Evolutionary conservation across 2,329 filamentous ascomycete species (phyloP), one percentile per base, ranked within the genome.

Genomic region (Stachybotrys elegans): DNA sequence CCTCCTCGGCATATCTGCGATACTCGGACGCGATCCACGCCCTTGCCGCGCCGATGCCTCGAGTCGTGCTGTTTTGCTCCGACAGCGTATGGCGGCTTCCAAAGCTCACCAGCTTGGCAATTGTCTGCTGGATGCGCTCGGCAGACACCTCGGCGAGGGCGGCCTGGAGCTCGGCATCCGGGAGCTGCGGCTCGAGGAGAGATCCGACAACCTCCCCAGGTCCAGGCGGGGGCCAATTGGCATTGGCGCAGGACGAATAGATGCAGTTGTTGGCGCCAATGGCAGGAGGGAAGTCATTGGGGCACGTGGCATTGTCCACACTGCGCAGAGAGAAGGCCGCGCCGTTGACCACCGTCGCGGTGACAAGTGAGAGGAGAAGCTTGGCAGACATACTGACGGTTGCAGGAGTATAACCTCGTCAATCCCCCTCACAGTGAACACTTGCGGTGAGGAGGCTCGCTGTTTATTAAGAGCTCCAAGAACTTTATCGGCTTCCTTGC

Each of bases 1-100:
- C 71, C 4, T 63, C 59, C 16, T 65, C 59, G 3, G 76, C 76
- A 48, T 72, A 71, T 29, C 58, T 60, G 35, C 61, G 58, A 64
- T 78, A 75, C 55, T 79, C 69, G 20, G 60, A 59, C 23, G 67
- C 66, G 39, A 81, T 72, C 76, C 76, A 80, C 52, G 79, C 73
- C 47, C 76, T 59, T 11, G 78, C 76, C 6, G 76, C 76, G 2
- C 76, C 75, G 42, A 81, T 79, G 2, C 77, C 77, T 5, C 71
- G 63, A 3, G 65, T 71, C 4, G 67, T 66, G 25, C 68, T 69
- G 46, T 72, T 78, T 49, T 78, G 74, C 2, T 60, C 66, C 5
- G 74, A 78, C 1, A 79, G 60, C 1, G 77, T 80, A 53, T 80
- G 76, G 7, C 77, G 67, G 5, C 77, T 81, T 22, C 74, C 76